Base-by-base conservation (phyloP, 164 flowering plant genomes). In the Aristolochia fimbriata region DNA sequence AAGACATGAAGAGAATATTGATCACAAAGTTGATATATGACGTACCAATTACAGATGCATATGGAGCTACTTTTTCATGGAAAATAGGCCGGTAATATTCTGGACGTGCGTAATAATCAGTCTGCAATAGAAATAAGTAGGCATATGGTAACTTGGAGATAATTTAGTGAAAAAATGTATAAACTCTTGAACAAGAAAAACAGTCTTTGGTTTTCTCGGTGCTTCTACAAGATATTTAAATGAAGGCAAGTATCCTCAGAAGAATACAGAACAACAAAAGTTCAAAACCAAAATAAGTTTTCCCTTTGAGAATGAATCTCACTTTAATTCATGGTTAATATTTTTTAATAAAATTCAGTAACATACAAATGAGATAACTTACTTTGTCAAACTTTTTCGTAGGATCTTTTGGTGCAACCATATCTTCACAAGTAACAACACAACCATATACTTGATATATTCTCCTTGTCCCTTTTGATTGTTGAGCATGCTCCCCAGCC, bases 11-110 rank as follows among this genome's bases (percentile, higher is more conserved):
- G 43, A 37, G 43, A 37, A 37, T 37, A 37, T 6, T 37, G 12
- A 37, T 37, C 9, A 37, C 10, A 37, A 37, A 10, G 43, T 37
- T 37, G 43, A 0, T 10, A 59, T 45, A 30, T 56, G 12, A 41
- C 80, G 51, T 84, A 93, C 99, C 96, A 65, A 94, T 84, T 31
- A 88, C 90, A 73, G 99, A 88, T 67, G 99, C 85, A 79, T 82
- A 91, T n/a, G 97, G 97, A 20, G 96, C 97, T 61, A 94, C 71
- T 49, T 72, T 88, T 71, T 88, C 83, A 79, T 94, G 96, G 73
- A 94, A 94, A 78, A 84, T 59, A 15, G 99, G 91, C 31, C 57
- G 76, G 73, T 94, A 94, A 71, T 85, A 86, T 58, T 94, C 95
- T 49, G 97, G 96, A 78, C 87, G 96, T 51, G 88, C 82, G 77